A percentile compares a stretch with the other conserved stretches of the same genome.
These are phyloP conservation scores for Cordyceps farinosa DNA, from an alignment of 2,329 filamentous ascomycete species.

Conservation along the genomic window DNA sequence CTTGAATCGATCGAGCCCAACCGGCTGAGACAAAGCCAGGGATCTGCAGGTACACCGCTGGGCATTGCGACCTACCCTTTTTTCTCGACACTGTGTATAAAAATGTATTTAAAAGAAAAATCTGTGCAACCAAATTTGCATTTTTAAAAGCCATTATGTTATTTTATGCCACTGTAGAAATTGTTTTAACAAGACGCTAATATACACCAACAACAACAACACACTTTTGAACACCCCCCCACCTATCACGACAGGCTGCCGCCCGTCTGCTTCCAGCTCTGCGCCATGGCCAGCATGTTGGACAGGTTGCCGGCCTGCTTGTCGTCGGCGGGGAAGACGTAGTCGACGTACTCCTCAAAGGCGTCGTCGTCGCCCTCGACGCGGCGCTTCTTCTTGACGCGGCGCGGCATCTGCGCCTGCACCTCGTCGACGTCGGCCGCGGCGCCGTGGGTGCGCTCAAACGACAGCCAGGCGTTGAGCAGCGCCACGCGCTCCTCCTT, in stretches of 20 bases:
- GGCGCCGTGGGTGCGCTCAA: slow-evolving; percentile 81
- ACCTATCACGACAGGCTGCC: slow-evolving; percentile 29
- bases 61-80: background rate
- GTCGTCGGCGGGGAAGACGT: slow-evolving; percentile 94
- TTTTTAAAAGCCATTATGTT: background rate
- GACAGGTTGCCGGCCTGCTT: slow-evolving; percentile 79
- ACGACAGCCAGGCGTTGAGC: slow-evolving; percentile 87
- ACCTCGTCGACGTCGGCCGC: slow-evolving; percentile 74
- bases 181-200: background rate
- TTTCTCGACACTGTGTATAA: background rate
- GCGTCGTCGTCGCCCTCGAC: slow-evolving; percentile 83
- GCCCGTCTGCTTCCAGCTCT: slow-evolving; percentile 75
- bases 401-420: slow-evolving; percentile 88
- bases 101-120: no score
- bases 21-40: background rate
- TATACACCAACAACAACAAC: background rate
- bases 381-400: slow-evolving; percentile 87
- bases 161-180: background rate
- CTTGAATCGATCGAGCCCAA: background rate
- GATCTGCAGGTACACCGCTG: background rate
- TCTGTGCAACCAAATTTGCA: background rate
- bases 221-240: background rate
- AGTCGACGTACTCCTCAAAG: slow-evolving; percentile 91
- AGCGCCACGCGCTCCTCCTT: slow-evolving; percentile 92
- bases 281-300: slow-evolving; percentile 78